Base-by-base conservation (phyloP, 2,329 filamentous ascomycete genomes). In the Colletotrichum sp. region DNA sequence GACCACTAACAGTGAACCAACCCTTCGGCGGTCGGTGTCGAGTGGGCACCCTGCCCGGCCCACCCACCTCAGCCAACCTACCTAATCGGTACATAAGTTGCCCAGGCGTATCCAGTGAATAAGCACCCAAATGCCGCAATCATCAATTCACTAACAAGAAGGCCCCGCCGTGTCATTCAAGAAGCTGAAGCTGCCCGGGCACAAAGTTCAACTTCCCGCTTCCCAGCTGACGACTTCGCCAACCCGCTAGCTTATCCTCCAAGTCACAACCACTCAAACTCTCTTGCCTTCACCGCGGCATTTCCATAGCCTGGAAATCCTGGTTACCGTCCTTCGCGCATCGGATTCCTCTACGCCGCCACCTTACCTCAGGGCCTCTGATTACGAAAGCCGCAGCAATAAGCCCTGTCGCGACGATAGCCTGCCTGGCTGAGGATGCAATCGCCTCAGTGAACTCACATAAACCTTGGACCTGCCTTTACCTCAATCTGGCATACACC, bases 81-180 rank as follows among this genome's bases (percentile, higher is more conserved):
- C 43, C 43, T 52, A 52, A 52, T 52, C 43, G 34, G 61, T 43
- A 66, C 66, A 73, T 43, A 32, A 48, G 38, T 48, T 48, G 18
- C n/a, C 43, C n/a, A 21, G 43, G 43, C 43, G 43, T 52, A 6
- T 13, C 62, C 55, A 38, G 69, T 67, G 73, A 75, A 75, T 67
- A 66, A 75, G 73, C 69, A 67, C 32, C 55, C 62, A 58, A 62
- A 63, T 52, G 61, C 62, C 59, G 69, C 69, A 75, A 56, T 75
- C 69, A 72, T 32, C 32, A 30, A 32, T 52, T 67, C 73, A 72
- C 62, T 74, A 74, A 65, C 56, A 43, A 69, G 48, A 58, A 48
- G 28, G 56, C 38, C 32, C 73, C 69, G 36, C 62, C 55, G 28
- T 69, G 28, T 52, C 43, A 52, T 43, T 28, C 28, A 63, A 67